Conservation (phyloP, 345 rosid species). For the Stellera chamaejasme region DNA sequence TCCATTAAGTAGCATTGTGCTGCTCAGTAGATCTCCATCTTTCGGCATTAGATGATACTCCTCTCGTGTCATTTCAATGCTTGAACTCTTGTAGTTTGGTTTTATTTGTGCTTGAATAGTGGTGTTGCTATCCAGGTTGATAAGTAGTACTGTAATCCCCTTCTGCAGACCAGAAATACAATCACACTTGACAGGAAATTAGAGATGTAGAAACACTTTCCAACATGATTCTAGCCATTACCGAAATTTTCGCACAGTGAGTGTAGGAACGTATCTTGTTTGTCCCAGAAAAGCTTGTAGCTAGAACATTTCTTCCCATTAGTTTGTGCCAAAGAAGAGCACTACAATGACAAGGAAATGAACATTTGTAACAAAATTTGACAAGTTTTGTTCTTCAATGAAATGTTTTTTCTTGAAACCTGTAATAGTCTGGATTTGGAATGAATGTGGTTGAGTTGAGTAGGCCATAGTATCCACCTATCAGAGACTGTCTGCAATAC, state of each 20-base stretch:
- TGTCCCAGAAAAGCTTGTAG: slow-evolving; percentile 52
- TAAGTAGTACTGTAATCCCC: slow-evolving; percentile 58
- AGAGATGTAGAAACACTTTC: not conserved
- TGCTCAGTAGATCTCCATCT: slow-evolving; percentile 78
- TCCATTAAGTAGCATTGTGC: slow-evolving; percentile 72
- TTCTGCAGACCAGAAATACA: slow-evolving; percentile 37
- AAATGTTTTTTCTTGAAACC: slow-evolving; percentile 22
- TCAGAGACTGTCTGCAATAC: slow-evolving; percentile 83
- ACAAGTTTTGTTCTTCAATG: not conserved
- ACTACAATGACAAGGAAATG: slow-evolving; percentile 26
- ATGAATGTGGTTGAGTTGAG: slow-evolving; percentile 65
- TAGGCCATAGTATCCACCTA: slow-evolving; percentile 89
- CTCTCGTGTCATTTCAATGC: slow-evolving; percentile 36
- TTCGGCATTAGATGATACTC: slow-evolving; percentile 80
- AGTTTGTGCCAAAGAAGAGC: slow-evolving; percentile 88
- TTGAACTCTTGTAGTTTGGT: slow-evolving; percentile 24
- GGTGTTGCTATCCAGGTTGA: slow-evolving; percentile 65
- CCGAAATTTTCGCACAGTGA: slow-evolving; percentile 76
- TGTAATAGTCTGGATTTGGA: slow-evolving; percentile 96
- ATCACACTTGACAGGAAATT: slow-evolving; percentile 4
- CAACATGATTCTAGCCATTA: slow-evolving; percentile 7
- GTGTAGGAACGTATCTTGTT: slow-evolving; percentile 69
- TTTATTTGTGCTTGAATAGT: slow-evolving; percentile 34
- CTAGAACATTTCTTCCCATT: slow-evolving; percentile 73
- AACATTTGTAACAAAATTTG: no score